Evolutionary conservation across 2,329 filamentous ascomycete species (phyloP), one percentile per base, ranked within the genome.

Genomic region (Chaetomiaceae sp.): DNA sequence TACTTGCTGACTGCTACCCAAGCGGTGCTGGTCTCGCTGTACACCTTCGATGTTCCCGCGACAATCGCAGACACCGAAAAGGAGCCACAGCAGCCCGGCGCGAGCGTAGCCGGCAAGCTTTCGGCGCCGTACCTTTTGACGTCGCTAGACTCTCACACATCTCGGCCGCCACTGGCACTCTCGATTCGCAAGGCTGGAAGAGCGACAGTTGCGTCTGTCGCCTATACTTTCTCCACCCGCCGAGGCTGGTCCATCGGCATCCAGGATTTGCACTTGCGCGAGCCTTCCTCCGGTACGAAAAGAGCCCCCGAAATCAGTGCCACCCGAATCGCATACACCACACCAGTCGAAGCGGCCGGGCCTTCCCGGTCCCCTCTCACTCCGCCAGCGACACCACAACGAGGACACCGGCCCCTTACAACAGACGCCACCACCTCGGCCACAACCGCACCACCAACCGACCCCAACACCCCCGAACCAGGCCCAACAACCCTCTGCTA

Each of bases 201-300:
- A 3, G 81, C 80, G 11, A 81, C 89, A 17, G 80, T 90, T n/a
- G 87, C 89, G 2, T 91, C 89, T 0, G 88, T 96, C 55, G 91
- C 89, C 1, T 96, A 95, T 67, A 88, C 89, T 0, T 83, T 95
- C 59, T 84, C 87, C 15, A 87, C 88, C 2, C 76, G 85, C 3
- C 84, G 83, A 39, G 91, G 91, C 25, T 96, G 91, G 89, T 91
- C 88, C 7, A 80, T 96, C 15, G 91, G 91, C 2, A 82, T 97
- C n/a, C 92, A 97, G 68, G 92, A 96, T 68, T 74, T 96, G 39
- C 84, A 87, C 54, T 78, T 95, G 39, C 70, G 65, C 1, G 63
- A 62, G 39, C 60, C 51, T 4, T 50, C 54, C 56, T 59, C 39
- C 38, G 62, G 11, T 11, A 36, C 23, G 27, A 53, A 43, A 31